Conservation (phyloP, 2,329 filamentous ascomycete genomes). For the Colletotrichum gigasporum region DNA sequence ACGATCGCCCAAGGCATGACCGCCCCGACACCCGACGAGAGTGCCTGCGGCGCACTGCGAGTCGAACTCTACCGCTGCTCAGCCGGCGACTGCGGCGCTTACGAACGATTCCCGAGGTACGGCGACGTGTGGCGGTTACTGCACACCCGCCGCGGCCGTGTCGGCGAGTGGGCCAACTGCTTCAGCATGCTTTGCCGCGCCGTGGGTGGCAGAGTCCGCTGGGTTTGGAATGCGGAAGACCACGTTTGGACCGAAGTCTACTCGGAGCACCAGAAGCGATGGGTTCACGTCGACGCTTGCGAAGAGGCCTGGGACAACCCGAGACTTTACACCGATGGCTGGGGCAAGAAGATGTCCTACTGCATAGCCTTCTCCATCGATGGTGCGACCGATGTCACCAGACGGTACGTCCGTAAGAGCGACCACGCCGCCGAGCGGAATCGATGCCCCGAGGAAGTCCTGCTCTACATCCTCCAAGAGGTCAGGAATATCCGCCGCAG, state of each 20-base stretch:
- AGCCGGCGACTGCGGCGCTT: conserved; percentile 75
- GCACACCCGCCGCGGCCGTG: conserved; percentile 85
- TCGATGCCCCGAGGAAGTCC: conserved; percentile 86
- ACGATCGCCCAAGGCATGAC: conserved; percentile 87
- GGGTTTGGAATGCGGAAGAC: conserved; percentile 98
- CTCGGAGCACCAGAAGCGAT: conserved; percentile 90
- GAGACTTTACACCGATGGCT: conserved; percentile 90
- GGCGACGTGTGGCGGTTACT: conserved; percentile 94
- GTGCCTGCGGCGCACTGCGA: conserved; percentile 83
- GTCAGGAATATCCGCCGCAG: conserved; percentile 85
- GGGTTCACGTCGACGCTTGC: conserved; percentile 96
- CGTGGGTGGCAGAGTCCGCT: conserved; percentile 88
- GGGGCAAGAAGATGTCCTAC: conserved; percentile 96
- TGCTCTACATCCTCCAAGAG: conserved; percentile 91
- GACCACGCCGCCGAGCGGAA: conserved; percentile 79
- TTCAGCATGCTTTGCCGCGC: conserved; percentile 98
- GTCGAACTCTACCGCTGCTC: conserved; percentile 94
- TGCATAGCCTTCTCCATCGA: conserved; percentile 97
- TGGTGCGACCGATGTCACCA: conserved; percentile 74
- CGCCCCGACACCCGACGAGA: conserved; percentile 87
- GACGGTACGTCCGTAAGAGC: conserved; percentile 75
- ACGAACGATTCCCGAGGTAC: conserved; percentile 92
- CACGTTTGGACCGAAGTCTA: conserved; percentile 99
- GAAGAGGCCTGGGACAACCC: conserved; percentile 97
- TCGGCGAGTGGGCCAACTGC: conserved; percentile 97